These are phyloP conservation scores for Prunus mira DNA, from an alignment of 306 rosid species.

Conservation along the genomic window DNA sequence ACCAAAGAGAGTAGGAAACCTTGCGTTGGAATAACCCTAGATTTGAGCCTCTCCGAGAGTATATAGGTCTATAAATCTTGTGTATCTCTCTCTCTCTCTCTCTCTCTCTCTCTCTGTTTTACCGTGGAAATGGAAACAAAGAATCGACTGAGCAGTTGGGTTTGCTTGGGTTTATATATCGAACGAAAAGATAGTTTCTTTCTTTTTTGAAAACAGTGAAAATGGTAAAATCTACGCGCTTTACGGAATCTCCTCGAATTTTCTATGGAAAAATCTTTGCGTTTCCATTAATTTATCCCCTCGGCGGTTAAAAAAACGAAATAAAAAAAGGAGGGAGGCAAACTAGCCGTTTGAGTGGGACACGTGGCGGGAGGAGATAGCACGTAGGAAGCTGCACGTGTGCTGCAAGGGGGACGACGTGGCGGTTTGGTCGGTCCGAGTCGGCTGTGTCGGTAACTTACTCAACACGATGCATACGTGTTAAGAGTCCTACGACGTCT, in stretches of 20 bases:
- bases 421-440: conserved; percentile 56
- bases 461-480: conserved; percentile 22
- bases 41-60: not conserved
- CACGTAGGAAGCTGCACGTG: conserved; percentile 8
- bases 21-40: conserved; percentile 1
- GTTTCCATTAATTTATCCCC: not conserved
- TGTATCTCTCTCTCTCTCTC: not conserved
- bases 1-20: not conserved
- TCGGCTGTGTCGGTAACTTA: conserved; percentile 48
- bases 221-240: conserved; percentile 35
- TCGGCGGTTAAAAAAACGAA: conserved; percentile 53
- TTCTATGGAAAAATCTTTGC: conserved; percentile 30
- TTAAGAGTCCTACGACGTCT: not conserved
- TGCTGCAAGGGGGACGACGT: conserved; percentile 47
- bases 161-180: not conserved
- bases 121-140: not conserved
- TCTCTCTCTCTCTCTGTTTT: not conserved
- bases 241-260: conserved; percentile 47
- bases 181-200: not conserved
- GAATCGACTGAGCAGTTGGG: not conserved
- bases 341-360: conserved; percentile 67
- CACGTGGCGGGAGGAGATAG: conserved; percentile 43
- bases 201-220: not conserved
- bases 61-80: not conserved
- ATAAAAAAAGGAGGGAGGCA: conserved; percentile 6